These are phyloP conservation scores for Colletotrichum sansevieriae DNA, from an alignment of 2,329 filamentous ascomycete species.

Conservation along the genomic window DNA sequence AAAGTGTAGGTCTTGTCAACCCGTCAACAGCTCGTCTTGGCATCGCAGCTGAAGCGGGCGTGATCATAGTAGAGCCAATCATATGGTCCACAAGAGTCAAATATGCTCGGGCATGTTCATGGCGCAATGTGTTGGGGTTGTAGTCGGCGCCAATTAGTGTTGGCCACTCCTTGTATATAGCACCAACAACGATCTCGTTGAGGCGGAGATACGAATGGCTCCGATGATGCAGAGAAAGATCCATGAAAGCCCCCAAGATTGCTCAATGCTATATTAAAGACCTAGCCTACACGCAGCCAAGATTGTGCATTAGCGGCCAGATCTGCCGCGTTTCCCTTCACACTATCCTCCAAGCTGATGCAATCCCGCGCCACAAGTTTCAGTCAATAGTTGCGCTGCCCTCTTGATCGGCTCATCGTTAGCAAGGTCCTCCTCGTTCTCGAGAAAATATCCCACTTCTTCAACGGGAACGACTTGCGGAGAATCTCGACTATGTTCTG, in stretches of 20 bases:
- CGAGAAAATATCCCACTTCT: neutral
- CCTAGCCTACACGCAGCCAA: no score
- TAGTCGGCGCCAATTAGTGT: neutral
- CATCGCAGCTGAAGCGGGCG: neutral
- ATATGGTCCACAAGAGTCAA: neutral
- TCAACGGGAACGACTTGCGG: neutral
- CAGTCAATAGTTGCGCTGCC: neutral
- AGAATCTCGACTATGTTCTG: neutral
- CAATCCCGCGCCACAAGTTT: neutral
- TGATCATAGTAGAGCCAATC: neutral
- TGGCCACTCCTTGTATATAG: no score
- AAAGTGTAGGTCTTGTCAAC: neutral
- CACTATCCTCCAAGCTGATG: neutral
- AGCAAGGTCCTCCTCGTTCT: neutral
- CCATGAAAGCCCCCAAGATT: no score
- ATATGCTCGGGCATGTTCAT: conserved; percentile 10
- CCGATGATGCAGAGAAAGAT: no score
- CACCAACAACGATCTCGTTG: no score
- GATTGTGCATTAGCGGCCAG: neutral
- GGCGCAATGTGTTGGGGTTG: conserved; percentile 20
- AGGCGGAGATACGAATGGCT: no score
- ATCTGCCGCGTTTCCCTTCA: neutral
- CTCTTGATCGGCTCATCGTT: neutral
- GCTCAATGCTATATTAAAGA: no score
- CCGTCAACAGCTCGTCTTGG: conserved; percentile 6